Conservation (phyloP, 1,284 basidiomycete species). For the Naganishia sp. region DNA sequence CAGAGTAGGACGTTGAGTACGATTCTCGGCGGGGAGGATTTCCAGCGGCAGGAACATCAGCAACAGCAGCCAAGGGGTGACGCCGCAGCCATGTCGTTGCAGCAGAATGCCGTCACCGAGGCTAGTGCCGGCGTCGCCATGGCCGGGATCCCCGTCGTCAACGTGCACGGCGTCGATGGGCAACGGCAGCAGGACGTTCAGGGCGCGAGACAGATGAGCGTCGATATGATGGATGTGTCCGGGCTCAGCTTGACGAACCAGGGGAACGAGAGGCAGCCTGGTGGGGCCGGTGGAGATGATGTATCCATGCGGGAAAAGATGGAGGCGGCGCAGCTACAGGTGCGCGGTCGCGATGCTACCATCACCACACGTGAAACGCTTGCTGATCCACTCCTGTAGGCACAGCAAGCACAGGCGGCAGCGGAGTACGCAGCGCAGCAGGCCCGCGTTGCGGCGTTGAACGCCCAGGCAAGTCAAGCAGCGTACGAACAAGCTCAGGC, state of each 20-base stretch:
- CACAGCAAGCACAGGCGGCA: constrained; percentile 51
- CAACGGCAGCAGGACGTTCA: not conserved
- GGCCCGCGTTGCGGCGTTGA: constrained; percentile 54
- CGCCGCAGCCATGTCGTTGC: not conserved
- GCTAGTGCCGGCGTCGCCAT: constrained; percentile 18
- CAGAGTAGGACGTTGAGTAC: constrained; percentile 14
- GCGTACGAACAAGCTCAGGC: constrained; percentile 44
- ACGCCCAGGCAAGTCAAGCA: constrained; percentile 52
- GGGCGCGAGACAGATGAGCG: constrained; percentile 27
- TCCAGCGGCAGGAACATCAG: not conserved
- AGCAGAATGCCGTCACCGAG: constrained; percentile 3
- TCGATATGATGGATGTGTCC: constrained; percentile 49
- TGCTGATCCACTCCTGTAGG: constrained; percentile 36
- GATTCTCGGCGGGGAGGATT: constrained; percentile 3
- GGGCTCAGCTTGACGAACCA: constrained; percentile 35
- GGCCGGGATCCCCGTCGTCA: constrained; percentile 9
- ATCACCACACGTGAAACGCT: not conserved
- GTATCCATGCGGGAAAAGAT: constrained; percentile 52
- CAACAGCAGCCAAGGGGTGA: not conserved
- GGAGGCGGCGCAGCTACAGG: constrained; percentile 53
- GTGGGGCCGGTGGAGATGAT: constrained; percentile 39
- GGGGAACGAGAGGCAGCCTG: not conserved
- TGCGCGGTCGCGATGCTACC: constrained; percentile 30
- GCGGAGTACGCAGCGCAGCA: constrained; percentile 54
- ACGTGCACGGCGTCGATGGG: not conserved